Conservation (phyloP, 805 yeast species). For the Sugiyamaella qingdaonensis region DNA sequence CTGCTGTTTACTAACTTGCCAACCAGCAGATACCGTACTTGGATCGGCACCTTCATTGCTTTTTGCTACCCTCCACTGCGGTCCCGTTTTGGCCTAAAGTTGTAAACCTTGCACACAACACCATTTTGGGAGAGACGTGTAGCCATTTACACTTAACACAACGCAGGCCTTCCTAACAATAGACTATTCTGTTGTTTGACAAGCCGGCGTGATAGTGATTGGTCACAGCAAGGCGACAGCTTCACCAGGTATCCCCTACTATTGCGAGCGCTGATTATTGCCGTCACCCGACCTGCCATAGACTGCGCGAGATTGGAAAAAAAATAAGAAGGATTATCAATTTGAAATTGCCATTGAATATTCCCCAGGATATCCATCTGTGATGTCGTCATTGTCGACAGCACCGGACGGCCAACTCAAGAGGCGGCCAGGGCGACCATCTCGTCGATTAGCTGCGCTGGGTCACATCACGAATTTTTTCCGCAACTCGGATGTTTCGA, state of each 20-base stretch:
- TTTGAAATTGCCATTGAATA: too few relatives aligned
- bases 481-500: background rate
- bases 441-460: background rate
- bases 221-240: too few relatives aligned
- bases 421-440: background rate
- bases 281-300: too few relatives aligned
- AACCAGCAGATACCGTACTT: background rate
- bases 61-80: slow-evolving; percentile 1
- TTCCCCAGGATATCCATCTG: too few relatives aligned
- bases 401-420: background rate
- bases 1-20: too few relatives aligned
- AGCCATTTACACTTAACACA: background rate
- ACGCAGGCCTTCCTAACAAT: background rate
- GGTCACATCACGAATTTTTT: slow-evolving; percentile 1
- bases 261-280: too few relatives aligned
- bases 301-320: too few relatives aligned
- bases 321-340: too few relatives aligned
- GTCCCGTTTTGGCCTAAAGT: slow-evolving; percentile 2
- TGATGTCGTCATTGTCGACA: too few relatives aligned
- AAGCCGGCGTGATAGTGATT: too few relatives aligned
- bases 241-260: too few relatives aligned
- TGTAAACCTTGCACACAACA: slow-evolving; percentile 5
- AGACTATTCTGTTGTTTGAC: too few relatives aligned
- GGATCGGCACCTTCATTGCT: background rate
- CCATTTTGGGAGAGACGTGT: slow-evolving; percentile 2